Evolutionary conservation across 345 rosid species (phyloP), one percentile per base, ranked within the genome.

Genomic region (Pistacia atlantica): DNA sequence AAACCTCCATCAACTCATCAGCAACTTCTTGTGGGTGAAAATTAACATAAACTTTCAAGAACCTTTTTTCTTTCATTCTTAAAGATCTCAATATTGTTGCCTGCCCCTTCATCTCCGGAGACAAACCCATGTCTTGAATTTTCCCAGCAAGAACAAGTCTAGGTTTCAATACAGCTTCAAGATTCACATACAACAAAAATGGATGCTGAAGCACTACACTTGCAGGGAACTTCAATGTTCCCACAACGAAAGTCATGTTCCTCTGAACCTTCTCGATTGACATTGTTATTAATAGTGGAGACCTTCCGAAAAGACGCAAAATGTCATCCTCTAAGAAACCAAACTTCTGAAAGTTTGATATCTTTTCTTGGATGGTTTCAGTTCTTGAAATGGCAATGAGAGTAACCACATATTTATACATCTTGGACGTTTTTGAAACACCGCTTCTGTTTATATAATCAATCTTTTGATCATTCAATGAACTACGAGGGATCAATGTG

Each of bases 201-300:
- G 97, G 98, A 71, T 84, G n/a, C 45, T 80, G 33, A 17, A 90
- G 80, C 38, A 92, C 84, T 12, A 82, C 75, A 22, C 68, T 84
- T 38, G 97, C 91, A 20, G 92, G 83, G 17, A 88, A 79, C 78
- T 87, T 92, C 89, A 91, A 84, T 14, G 84, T 86, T n/a, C 88
- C 96, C 14, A 91, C 52, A 11, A 94, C 68, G 66, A 83, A 94
- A 58, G 96, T 91, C 97, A 94, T 94, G 71, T 91, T 94, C 83
- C 97, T 89, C 75, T 94, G 95, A 72, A 94, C 91, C 83, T 92
- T 92, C 5, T 91, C 97, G 67, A 89, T 81, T 9, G 96, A 92
- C 10, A 92, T 46, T 10, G 97, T 89, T 76, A 94, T 80, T 52
- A 87, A 28, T 65, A 84, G 69, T 0, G 93, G 97, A 66, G 86